Percentiles rank a stretch among this genome's conserved stretches.
These are phyloP conservation scores for Melampsora americana DNA, from an alignment of 1,284 basidiomycete species.

Conservation along the genomic window DNA sequence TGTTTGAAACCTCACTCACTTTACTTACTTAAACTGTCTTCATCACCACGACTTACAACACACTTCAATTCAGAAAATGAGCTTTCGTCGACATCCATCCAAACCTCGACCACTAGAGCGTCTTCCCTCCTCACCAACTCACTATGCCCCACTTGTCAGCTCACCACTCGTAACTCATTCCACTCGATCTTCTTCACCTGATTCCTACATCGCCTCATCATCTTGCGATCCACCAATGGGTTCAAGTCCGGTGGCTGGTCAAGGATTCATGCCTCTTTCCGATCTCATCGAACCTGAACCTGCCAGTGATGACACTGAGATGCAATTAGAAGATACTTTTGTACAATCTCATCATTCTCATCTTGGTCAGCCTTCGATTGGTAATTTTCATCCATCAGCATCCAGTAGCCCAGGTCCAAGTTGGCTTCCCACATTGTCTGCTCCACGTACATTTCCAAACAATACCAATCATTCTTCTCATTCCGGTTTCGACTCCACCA, in stretches of 20 bases:
- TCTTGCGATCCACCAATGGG: conserved; percentile 5
- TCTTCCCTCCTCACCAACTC: neutral
- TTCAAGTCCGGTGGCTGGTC: conserved; percentile 3
- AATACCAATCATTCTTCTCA: neutral
- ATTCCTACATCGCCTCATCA: conserved; percentile 4
- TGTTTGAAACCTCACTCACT: too few relatives aligned
- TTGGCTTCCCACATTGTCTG: conserved; percentile 19
- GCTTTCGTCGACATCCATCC: too few relatives aligned
- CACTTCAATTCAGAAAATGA: too few relatives aligned
- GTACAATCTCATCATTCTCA: neutral
- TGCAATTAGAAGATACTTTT: conserved; percentile 1
- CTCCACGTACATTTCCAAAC: neutral
- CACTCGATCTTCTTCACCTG: conserved; percentile 18
- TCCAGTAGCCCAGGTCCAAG: conserved; percentile 32
- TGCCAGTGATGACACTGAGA: conserved; percentile 15
- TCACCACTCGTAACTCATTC: conserved; percentile 14
- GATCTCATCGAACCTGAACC: conserved; percentile 26
- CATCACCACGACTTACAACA: too few relatives aligned
- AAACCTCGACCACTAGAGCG: too few relatives aligned
- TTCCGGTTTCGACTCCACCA: neutral
- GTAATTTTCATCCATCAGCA: neutral
- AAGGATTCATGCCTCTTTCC: neutral
- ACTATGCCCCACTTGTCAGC: conserved; percentile 19
- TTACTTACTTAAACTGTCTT: too few relatives aligned
- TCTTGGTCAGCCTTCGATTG: conserved; percentile 9